These are phyloP conservation scores for Diaporthe sp. DNA, from an alignment of 2,329 filamentous ascomycete genomes.

Conservation along the genomic window DNA sequence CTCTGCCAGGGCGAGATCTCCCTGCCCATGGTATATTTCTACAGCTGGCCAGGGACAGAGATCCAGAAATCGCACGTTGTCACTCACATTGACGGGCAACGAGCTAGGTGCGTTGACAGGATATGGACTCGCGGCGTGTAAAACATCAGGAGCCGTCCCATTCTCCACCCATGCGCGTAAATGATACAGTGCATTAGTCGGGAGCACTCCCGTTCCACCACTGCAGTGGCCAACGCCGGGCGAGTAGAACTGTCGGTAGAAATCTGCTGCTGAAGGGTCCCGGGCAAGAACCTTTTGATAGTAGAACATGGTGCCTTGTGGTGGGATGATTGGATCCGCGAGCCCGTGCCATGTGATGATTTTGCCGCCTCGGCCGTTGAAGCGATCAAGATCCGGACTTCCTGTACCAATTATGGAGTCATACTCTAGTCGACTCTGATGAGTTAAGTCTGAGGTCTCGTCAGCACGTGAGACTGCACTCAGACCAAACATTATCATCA, in stretches of 20 bases:
- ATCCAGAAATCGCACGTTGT: neutral
- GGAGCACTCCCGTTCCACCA: neutral
- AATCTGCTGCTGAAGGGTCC: neutral
- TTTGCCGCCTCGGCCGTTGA: neutral
- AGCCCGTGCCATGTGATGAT: slow-evolving; percentile 14
- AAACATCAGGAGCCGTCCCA: neutral
- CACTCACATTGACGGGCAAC: neutral
- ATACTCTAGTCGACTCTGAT: too few relatives aligned
- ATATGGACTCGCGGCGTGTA: neutral
- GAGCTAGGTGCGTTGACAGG: slow-evolving; percentile 3
- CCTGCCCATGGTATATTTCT: neutral
- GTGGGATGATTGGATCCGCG: neutral
- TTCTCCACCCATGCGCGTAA: slow-evolving; percentile 14
- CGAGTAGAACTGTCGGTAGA: slow-evolving; percentile 5
- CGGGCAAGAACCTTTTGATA: slow-evolving; percentile 7
- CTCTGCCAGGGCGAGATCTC: neutral
- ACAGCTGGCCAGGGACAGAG: slow-evolving; percentile 19
- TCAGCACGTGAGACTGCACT: too few relatives aligned
- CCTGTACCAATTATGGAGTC: too few relatives aligned
- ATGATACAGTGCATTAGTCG: neutral
- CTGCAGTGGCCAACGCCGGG: slow-evolving; percentile 10
- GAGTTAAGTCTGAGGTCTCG: too few relatives aligned
- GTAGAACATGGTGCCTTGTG: slow-evolving; percentile 22
- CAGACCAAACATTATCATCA: too few relatives aligned
- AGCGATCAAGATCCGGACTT: too few relatives aligned